These are phyloP conservation scores for Plantago elongata DNA, from an alignment of 257 asterid genomes.

Conservation along the genomic window DNA sequence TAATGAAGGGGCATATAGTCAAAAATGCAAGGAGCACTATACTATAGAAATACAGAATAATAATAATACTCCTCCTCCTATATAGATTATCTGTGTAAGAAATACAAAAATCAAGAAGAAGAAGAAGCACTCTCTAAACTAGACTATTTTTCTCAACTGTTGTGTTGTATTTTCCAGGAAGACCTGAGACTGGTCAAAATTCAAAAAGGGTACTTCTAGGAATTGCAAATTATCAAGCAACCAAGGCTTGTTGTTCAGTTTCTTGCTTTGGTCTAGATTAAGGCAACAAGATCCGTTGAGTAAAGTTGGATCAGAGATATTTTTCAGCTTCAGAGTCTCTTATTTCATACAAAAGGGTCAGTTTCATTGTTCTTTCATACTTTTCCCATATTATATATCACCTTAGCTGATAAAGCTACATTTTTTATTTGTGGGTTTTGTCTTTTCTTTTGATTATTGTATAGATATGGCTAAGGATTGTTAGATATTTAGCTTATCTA, in stretches of 20 bases:
- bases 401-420: slow-evolving; percentile 15
- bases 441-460: not conserved
- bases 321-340: slow-evolving; percentile 23
- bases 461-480: slow-evolving; percentile 4
- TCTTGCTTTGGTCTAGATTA: slow-evolving; percentile 3
- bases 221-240: slow-evolving; percentile 12
- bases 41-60: too few species aligned
- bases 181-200: slow-evolving; percentile 30
- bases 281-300: slow-evolving; percentile 20
- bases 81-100: slow-evolving; percentile 7
- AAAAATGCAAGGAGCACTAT: too few species aligned
- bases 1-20: too few species aligned
- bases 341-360: slow-evolving; percentile 26
- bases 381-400: not conserved
- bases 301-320: slow-evolving; percentile 14
- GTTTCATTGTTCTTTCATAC: slow-evolving; percentile 10
- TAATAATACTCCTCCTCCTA: too few species aligned
- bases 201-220: slow-evolving; percentile 4
- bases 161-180: slow-evolving; percentile 18
- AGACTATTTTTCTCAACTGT: slow-evolving; percentile 11
- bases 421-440: not conserved
- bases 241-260: slow-evolving; percentile 17
- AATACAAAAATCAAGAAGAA: not conserved
- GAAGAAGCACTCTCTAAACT: not conserved
- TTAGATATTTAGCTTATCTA: slow-evolving; percentile 6